A percentile compares a stretch with the other conserved stretches of the same genome.
Evolutionary conservation across 2,329 filamentous ascomycete species (phyloP).

Genomic region (Periconia sp.): DNA sequence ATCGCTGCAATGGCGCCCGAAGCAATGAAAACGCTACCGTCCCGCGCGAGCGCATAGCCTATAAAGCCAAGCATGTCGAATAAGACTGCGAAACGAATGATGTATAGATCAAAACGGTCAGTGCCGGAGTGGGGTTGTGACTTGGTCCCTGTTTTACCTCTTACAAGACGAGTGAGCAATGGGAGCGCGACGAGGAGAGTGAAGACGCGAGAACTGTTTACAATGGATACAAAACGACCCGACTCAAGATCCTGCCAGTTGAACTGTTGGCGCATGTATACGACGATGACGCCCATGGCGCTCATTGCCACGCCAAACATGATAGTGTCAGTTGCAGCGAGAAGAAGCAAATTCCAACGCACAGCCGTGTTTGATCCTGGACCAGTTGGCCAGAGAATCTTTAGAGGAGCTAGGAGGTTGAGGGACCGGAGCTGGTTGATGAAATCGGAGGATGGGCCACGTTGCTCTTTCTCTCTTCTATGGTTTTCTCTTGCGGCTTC

Average conservation of each 20-base stretch:
- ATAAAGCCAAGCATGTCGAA: conserved; percentile 76
- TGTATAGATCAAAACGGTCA: conserved; percentile 73
- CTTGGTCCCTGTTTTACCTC: conserved; percentile 51
- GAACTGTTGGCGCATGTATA: conserved; percentile 82
- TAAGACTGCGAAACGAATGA: conserved; percentile 73
- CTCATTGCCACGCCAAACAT: conserved; percentile 83
- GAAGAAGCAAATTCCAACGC: conserved; percentile 77
- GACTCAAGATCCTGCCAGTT: conserved; percentile 81
- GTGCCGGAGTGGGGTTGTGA: conserved; percentile 60
- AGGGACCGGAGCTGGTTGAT: conserved; percentile 47
- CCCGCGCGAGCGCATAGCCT: conserved; percentile 70
- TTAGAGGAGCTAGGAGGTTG: conserved; percentile 77
- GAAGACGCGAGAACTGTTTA: conserved; percentile 75
- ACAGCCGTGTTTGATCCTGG: conserved; percentile 62
- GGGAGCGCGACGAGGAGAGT: conserved; percentile 77
- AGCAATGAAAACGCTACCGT: conserved; percentile 65
- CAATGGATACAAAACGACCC: conserved; percentile 76
- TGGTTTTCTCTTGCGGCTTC: conserved; percentile 70
- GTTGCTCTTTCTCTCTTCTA: conserved; percentile 42
- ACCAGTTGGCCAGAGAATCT: conserved; percentile 74
- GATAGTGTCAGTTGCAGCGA: conserved; percentile 79
- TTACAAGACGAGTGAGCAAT: conserved; percentile 72
- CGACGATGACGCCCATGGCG: conserved; percentile 74
- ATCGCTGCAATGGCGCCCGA: conserved; percentile 74
- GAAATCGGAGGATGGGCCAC: conserved; percentile 44